Evolutionary conservation across 2,329 filamentous ascomycete genomes (phyloP), one percentile per base, ranked within the genome.

Genomic region (Claviceps purpurea): DNA sequence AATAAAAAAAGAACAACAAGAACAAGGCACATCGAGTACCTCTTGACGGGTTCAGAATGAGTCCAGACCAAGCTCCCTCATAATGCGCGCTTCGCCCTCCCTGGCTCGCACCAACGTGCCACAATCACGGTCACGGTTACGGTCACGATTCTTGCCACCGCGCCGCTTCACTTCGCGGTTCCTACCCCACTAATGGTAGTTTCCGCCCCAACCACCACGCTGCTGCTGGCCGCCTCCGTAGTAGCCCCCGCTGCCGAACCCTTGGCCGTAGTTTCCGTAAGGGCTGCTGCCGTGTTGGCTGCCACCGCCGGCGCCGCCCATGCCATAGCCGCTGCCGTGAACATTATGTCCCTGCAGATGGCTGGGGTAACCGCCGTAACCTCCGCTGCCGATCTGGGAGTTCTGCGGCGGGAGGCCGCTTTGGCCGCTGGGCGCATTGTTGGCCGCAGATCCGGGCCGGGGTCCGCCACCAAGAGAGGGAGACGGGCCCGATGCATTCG

Each of bases 371-470:
- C 71, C 74, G 48, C 72, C 73, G 59, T 81, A 81, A 45, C 50
- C 62, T 43, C 48, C 62, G 44, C 68, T 73, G 50, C 73, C 73
- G 68, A 78, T 77, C 64, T 78, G 76, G 54, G 75, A 76, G 57
- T 66, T 69, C 43, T 77, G 75, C 56, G 77, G 77, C 2, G 77
- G 78, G 11, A 81, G 73, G 30, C 77, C 76, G 42, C 70, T 65
- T 63, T 77, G 75, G 22, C 60, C 65, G 44, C 74, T 70, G 4
- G 76, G 69, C 2, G 69, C 70, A 51, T 70, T 74, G 64, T 79
- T 79, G 6, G 76, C 70, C 13, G 78, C 78, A 37, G 78, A 82
- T 46, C 77, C 77, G 6, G 78, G 78, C 16, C 78, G 76, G 24
- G 75, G 74, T 45, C 74, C 57, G n/a, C 56, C 73, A 30, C 70